phyloP scores from a whole-genome alignment of 345 rosid species.

The Tarenaya hassleriana region DNA sequence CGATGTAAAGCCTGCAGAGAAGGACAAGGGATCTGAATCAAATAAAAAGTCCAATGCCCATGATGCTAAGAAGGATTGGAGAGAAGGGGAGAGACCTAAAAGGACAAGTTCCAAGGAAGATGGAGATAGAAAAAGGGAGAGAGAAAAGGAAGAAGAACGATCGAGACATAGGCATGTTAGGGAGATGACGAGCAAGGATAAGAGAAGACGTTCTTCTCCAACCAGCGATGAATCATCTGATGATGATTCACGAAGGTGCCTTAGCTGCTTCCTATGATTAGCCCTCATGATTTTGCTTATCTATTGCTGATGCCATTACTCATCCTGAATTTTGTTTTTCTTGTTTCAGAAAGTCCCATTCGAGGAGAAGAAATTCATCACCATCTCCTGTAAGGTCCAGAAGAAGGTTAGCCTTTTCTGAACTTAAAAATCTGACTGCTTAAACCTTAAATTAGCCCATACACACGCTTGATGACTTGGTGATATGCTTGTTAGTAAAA shows the following conservation, averaged over 20 bases:
- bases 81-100: slow-evolving; percentile 45
- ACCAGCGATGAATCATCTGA: slow-evolving; percentile 60
- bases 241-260: slow-evolving; percentile 69
- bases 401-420: slow-evolving; percentile 51
- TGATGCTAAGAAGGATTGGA: slow-evolving; percentile 45
- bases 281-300: slow-evolving; percentile 11
- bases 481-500: slow-evolving; percentile 16
- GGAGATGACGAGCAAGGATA: slow-evolving; percentile 59
- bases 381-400: slow-evolving; percentile 83
- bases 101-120: slow-evolving; percentile 49
- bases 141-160: slow-evolving; percentile 48
- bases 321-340: slow-evolving; percentile 23
- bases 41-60: slow-evolving; percentile 36
- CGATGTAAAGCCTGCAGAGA: slow-evolving; percentile 38
- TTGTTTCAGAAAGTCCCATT: slow-evolving; percentile 48
- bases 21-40: slow-evolving; percentile 44
- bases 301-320: slow-evolving; percentile 6
- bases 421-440: too few species aligned
- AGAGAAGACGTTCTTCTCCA: slow-evolving; percentile 64
- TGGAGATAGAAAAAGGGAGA: slow-evolving; percentile 39
- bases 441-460: too few species aligned
- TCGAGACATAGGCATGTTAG: slow-evolving; percentile 36
- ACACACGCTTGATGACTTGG: too few species aligned
- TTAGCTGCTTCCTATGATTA: slow-evolving; percentile 10
- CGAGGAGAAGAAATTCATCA: slow-evolving; percentile 51